Evolutionary conservation across 345 rosid genomes (phyloP).

Genomic region (Salix suchowensis): DNA sequence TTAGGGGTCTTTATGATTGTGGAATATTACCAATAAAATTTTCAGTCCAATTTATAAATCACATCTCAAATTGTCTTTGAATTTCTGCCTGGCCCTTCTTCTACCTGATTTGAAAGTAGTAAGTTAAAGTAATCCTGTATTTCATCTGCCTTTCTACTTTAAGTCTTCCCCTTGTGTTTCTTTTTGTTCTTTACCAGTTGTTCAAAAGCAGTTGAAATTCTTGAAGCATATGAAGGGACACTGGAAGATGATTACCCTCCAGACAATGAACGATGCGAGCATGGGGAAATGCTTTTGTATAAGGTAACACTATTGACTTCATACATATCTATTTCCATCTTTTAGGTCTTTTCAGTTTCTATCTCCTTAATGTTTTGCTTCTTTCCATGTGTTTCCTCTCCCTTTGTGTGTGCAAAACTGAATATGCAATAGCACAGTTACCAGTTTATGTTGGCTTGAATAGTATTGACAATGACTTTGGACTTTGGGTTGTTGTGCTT

Average conservation of each 20-base stretch:
- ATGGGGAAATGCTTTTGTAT: conserved; percentile 95
- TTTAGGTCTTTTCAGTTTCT: neutral
- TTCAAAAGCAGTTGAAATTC: conserved; percentile 93
- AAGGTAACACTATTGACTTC: conserved; percentile 48
- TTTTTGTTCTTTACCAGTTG: conserved; percentile 43
- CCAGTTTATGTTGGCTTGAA: neutral
- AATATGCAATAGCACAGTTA: neutral
- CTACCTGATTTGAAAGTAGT: neutral
- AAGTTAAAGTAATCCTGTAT: neutral
- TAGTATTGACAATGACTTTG: neutral
- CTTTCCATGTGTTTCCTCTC: neutral
- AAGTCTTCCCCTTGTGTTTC: neutral
- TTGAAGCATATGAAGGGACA: conserved; percentile 99
- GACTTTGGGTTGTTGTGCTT: neutral
- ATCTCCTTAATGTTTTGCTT: neutral
- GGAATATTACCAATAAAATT: neutral
- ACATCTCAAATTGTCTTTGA: neutral
- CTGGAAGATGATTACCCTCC: conserved; percentile 98
- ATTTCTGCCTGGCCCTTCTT: neutral
- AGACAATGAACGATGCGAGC: conserved; percentile 90
- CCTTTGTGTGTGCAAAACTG: neutral
- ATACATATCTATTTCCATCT: neutral
- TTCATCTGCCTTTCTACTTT: neutral
- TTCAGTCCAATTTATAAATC: neutral
- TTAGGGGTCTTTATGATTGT: neutral